phyloP scores from a whole-genome alignment of 225 moss, liverwort and hornwort species.

The Sphagnum tenellum region DNA sequence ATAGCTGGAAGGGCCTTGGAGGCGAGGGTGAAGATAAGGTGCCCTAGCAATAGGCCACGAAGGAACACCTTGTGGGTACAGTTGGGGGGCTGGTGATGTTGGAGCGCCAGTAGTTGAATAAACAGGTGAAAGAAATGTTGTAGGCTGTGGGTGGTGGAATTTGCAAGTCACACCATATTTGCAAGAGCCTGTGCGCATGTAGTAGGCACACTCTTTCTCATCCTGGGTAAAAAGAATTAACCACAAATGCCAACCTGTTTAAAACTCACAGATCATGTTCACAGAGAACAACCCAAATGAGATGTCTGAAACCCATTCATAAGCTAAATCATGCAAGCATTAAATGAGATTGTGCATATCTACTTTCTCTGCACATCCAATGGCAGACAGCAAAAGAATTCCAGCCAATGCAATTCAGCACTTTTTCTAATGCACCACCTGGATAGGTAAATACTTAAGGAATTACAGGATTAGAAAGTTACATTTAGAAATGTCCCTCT shows the following conservation, averaged over 20 bases:
- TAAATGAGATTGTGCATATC: too few relatives aligned
- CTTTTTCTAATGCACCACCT: too few relatives aligned
- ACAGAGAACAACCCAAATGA: background rate
- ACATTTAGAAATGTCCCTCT: too few relatives aligned
- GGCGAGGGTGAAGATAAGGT: conserved; percentile 73
- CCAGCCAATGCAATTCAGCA: too few relatives aligned
- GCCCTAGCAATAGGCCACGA: conserved; percentile 81
- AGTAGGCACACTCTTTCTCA: conserved; percentile 98
- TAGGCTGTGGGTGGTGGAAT: conserved; percentile 93
- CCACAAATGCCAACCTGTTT: too few relatives aligned
- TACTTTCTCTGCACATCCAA: too few relatives aligned
- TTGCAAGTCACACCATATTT: conserved; percentile 99
- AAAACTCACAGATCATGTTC: background rate
- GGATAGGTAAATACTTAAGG: too few relatives aligned
- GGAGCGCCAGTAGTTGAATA: conserved; percentile 63
- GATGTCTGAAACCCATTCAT: background rate
- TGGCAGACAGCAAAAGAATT: background rate
- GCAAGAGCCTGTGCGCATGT: conserved; percentile 98
- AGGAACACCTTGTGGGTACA: conserved; percentile 66
- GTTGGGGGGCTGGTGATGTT: conserved; percentile 77
- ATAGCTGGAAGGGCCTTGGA: conserved; percentile 84
- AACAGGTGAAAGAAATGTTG: conserved; percentile 47
- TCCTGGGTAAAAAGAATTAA: conserved; percentile 27
- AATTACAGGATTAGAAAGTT: too few relatives aligned
- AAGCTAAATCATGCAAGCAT: too few relatives aligned